Evolutionary conservation across 179 eudicot genomes (phyloP).

Genomic region (Vitellaria paradoxa): DNA sequence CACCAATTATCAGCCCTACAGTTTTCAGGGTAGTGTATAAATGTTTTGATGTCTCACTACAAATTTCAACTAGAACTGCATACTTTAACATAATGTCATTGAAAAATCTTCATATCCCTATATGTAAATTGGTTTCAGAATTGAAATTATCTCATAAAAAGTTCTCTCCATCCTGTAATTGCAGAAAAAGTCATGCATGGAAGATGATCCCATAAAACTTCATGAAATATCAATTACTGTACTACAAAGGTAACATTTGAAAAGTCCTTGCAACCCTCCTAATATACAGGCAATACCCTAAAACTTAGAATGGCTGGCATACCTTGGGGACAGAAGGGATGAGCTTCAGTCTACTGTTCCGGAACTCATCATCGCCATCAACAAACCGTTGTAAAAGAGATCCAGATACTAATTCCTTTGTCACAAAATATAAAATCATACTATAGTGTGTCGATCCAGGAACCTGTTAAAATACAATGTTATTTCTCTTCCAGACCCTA

Average conservation of each 20-base stretch:
- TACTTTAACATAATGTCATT: too few relatives aligned
- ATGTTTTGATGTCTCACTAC: too few relatives aligned
- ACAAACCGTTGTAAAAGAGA: constrained; percentile 95
- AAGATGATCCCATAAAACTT: background rate
- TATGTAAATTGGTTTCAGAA: too few relatives aligned
- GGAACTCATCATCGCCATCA: constrained; percentile 98
- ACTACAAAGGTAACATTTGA: too few relatives aligned
- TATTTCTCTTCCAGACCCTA: constrained; percentile 19
- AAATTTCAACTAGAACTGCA: too few relatives aligned
- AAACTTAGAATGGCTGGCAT: constrained; percentile 4
- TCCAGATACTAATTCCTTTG: constrained; percentile 64
- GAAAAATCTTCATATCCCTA: too few relatives aligned
- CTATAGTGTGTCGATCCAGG: constrained; percentile 97
- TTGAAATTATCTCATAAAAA: too few relatives aligned
- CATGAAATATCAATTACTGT: background rate
- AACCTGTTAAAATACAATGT: constrained; percentile 44
- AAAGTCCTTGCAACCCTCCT: background rate
- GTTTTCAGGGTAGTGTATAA: too few relatives aligned
- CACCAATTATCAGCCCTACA: background rate
- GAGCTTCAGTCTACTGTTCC: constrained; percentile 88
- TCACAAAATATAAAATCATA: constrained; percentile 92
- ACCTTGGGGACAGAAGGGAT: constrained; percentile 99
- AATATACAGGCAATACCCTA: background rate
- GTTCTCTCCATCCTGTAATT: too few relatives aligned
- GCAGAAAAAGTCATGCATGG: background rate